Evolutionary conservation across 2,329 filamentous ascomycete species (phyloP).

Genomic region (Cercospora nicotianae): DNA sequence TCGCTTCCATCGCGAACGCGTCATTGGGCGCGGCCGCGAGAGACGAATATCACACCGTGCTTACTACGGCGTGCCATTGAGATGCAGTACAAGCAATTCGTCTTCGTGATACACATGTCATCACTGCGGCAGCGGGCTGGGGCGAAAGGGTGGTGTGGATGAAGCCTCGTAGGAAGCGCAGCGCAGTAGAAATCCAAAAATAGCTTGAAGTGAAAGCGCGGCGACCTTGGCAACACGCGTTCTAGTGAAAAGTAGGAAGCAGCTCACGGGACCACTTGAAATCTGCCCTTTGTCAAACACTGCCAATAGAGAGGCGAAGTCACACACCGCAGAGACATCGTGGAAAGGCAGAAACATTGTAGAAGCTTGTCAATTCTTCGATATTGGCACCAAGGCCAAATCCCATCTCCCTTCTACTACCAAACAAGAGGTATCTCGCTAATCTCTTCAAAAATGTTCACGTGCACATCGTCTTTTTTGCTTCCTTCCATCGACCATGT

Average conservation of each 20-base stretch:
- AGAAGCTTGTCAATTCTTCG: slow-evolving; percentile 6
- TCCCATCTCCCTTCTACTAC: neutral
- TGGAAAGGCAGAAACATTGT: neutral
- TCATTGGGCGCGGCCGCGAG: neutral
- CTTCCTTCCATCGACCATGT: neutral
- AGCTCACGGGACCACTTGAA: neutral
- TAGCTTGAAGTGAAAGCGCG: neutral
- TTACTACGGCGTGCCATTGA: slow-evolving; percentile 3
- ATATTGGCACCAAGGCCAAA: neutral
- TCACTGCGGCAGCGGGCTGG: neutral
- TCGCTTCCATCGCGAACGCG: neutral
- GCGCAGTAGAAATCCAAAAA: neutral
- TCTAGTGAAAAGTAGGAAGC: neutral
- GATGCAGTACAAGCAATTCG: neutral
- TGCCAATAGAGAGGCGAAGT: neutral
- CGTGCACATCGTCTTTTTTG: slow-evolving; percentile 4
- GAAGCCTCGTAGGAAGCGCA: neutral
- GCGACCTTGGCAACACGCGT: slow-evolving; percentile 1
- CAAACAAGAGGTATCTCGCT: neutral
- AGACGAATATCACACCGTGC: neutral
- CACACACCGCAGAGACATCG: neutral
- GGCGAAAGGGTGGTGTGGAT: neutral
- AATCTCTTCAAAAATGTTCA: neutral
- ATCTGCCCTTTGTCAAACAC: neutral
- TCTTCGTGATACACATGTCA: neutral